Percentiles rank a stretch among this genome's conserved stretches.
Conservation (phyloP, 106 monocot species). For the Dendrobium chrysotoxum region DNA sequence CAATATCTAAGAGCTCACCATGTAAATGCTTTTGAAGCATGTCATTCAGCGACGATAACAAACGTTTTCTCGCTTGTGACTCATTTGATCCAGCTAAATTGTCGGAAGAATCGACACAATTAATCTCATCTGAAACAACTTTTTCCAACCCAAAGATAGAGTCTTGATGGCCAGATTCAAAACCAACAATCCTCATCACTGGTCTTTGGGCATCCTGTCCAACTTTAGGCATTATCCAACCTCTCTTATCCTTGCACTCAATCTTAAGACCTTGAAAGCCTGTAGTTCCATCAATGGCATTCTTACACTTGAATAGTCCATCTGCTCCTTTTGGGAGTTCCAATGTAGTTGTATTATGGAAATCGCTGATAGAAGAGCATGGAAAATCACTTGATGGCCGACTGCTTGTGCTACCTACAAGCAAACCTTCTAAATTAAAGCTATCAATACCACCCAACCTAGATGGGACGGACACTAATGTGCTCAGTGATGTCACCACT, state of each 20-base stretch:
- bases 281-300: conserved; percentile 19
- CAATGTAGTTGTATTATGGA: conserved; percentile 26
- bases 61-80: conserved; percentile 49
- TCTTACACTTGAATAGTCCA: conserved; percentile 17
- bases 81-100: conserved; percentile 23
- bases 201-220: conserved; percentile 30
- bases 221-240: conserved; percentile 17
- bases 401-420: conserved; percentile 17
- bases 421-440: conserved; percentile 48
- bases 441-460: conserved; percentile 24
- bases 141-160: conserved; percentile 11
- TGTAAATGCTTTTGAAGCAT: conserved; percentile 43
- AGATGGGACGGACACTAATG: conserved; percentile 34
- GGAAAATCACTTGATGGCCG: conserved; percentile 19
- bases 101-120: conserved; percentile 14
- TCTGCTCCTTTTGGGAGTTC: conserved; percentile 21
- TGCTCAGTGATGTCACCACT: conserved; percentile 22
- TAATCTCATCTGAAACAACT: conserved; percentile 1
- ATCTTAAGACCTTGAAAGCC: conserved; percentile 38
- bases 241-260: conserved; percentile 31
- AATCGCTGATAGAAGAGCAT: conserved; percentile 32
- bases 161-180: conserved; percentile 31
- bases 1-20: conserved; percentile 34
- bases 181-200: conserved; percentile 65
- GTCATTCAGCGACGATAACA: conserved; percentile 63